Conservation (phyloP, 1,139 yeast genomes). For the Pichia sp. region DNA sequence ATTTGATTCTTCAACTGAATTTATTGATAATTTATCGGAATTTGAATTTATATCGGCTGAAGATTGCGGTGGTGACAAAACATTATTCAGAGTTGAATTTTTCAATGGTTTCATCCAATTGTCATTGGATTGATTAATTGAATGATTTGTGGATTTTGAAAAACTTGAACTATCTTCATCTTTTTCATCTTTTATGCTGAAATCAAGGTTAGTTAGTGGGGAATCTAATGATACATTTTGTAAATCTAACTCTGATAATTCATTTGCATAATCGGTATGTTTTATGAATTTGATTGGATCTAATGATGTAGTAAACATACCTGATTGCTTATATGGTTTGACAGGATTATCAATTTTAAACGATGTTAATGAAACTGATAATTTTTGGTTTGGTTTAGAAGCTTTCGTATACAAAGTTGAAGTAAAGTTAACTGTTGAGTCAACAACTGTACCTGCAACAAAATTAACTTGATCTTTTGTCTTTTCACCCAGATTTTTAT, state of each 20-base stretch:
- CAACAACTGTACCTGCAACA: conserved; percentile 25
- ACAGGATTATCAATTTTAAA: conserved; percentile 30
- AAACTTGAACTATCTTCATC: not conserved
- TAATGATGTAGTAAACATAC: conserved; percentile 25
- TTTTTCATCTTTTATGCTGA: not conserved
- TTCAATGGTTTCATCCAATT: conserved; percentile 29
- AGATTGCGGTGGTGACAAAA: not conserved
- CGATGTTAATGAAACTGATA: conserved; percentile 20
- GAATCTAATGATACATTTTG: not conserved
- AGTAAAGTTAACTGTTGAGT: conserved; percentile 25
- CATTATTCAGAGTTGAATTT: conserved; percentile 10
- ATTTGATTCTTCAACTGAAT: not conserved
- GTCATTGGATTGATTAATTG: conserved; percentile 4
- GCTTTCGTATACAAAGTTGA: conserved; percentile 28
- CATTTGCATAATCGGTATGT: not conserved
- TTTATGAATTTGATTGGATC: conserved; percentile 25
- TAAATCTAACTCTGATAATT: conserved; percentile 9
- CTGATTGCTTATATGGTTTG: conserved; percentile 23
- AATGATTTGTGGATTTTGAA: conserved; percentile 3
- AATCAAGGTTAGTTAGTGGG: not conserved
- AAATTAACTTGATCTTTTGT: conserved; percentile 23
- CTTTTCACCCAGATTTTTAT: conserved; percentile 22
- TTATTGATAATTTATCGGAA: not conserved
- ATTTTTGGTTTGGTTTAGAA: conserved; percentile 25
- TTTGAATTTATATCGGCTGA: not conserved